These are phyloP conservation scores for Alternaria hordeiaustralica DNA, from an alignment of 2,329 filamentous ascomycete species.

Conservation along the genomic window DNA sequence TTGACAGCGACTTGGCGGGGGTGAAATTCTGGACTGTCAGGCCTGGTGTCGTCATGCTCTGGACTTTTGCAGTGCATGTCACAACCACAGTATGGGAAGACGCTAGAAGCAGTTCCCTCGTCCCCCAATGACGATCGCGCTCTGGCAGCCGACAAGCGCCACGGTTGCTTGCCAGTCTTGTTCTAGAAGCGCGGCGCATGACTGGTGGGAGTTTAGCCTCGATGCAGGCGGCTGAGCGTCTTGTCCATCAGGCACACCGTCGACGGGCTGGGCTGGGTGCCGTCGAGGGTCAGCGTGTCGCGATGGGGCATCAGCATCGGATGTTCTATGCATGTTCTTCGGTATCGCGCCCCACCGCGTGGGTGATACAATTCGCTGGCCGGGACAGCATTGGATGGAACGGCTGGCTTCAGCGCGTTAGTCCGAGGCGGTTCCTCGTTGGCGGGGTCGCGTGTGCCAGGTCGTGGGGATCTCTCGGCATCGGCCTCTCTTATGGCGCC, in stretches of 20 bases:
- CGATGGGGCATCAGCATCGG: background rate
- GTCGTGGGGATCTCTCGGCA: slow-evolving; percentile 12
- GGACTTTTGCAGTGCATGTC: slow-evolving; percentile 9
- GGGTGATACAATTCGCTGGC: background rate
- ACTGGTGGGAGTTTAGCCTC: slow-evolving; percentile 13
- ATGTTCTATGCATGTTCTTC: slow-evolving; percentile 17
- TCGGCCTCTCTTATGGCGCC: background rate
- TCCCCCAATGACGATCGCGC: background rate
- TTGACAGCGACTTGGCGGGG: background rate
- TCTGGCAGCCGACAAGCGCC: slow-evolving; percentile 15
- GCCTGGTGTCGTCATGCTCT: slow-evolving; percentile 3
- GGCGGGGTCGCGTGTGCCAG: slow-evolving; percentile 17
- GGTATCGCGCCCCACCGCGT: slow-evolving; percentile 4
- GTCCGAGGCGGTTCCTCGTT: slow-evolving; percentile 11
- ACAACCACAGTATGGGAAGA: slow-evolving; percentile 12
- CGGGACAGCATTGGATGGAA: slow-evolving; percentile 4
- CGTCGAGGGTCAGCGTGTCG: background rate
- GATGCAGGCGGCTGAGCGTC: background rate
- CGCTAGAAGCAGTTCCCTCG: slow-evolving; percentile 12
- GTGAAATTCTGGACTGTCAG: background rate
- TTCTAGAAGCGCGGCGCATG: slow-evolving; percentile 11
- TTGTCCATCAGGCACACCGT: slow-evolving; percentile 4
- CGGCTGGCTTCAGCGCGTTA: slow-evolving; percentile 10
- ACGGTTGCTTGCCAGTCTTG: slow-evolving; percentile 10
- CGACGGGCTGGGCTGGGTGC: background rate